phyloP scores from a whole-genome alignment of 78 protist genomes.

The Diacronema lutheri region DNA sequence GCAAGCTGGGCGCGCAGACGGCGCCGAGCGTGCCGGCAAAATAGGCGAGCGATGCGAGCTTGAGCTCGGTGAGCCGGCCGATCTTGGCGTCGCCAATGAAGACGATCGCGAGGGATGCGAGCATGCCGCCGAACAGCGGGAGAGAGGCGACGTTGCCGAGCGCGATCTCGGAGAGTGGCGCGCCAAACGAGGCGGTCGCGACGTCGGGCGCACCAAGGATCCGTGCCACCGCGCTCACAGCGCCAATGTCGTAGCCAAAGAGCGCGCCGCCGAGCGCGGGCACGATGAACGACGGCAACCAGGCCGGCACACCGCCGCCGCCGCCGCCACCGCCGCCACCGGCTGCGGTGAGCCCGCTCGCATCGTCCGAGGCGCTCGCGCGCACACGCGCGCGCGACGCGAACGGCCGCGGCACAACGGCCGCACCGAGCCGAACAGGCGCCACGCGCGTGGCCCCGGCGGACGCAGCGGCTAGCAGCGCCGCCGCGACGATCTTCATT shows the following conservation, averaged over 20 bases:
- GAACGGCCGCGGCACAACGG: too few species aligned
- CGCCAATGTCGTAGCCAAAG: conserved; percentile 16
- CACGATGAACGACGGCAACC: neutral
- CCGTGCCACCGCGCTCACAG: neutral
- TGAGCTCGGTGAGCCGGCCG: conserved; percentile 4
- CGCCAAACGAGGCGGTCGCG: neutral
- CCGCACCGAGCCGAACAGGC: too few species aligned
- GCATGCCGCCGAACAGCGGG: neutral
- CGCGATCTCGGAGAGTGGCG: neutral
- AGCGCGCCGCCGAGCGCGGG: conserved; percentile 8
- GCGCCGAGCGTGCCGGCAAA: neutral
- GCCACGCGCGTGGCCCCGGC: too few species aligned
- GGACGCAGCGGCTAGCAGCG: too few species aligned
- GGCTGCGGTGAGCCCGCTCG: too few species aligned
- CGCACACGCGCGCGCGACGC: too few species aligned
- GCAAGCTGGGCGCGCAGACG: neutral
- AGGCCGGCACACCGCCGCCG: too few species aligned
- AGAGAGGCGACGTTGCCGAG: neutral
- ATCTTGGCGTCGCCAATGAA: neutral
- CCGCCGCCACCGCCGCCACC: too few species aligned
- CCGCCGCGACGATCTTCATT: too few species aligned
- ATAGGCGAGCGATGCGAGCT: neutral
- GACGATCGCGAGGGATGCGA: neutral
- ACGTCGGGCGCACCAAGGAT: neutral
- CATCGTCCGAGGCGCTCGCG: too few species aligned